Percentiles rank a stretch among this genome's conserved stretches.
phyloP scores from a whole-genome alignment of 176 grass and related monocot genomes.

The Pontederia crassipes region DNA sequence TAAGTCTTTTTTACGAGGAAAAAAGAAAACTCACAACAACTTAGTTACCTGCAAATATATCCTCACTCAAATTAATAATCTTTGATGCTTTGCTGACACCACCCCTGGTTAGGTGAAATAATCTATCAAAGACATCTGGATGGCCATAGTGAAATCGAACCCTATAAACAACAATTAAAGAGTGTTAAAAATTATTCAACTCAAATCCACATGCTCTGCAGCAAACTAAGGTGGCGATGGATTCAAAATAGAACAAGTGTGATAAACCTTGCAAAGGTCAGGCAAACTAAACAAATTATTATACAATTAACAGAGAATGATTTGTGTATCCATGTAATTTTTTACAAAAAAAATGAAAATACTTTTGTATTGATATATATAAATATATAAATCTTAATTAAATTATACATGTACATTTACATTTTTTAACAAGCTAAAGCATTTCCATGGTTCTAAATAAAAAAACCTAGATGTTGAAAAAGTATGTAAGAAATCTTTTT shows the following conservation, averaged over 20 bases:
- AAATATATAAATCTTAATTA: too few relatives aligned
- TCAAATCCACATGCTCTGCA: not conserved
- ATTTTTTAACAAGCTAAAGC: too few relatives aligned
- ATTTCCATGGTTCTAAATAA: too few relatives aligned
- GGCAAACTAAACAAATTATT: not conserved
- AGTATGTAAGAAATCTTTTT: too few relatives aligned
- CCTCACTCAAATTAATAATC: constrained; percentile 97
- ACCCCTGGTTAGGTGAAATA: constrained; percentile 91
- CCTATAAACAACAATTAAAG: constrained; percentile 17
- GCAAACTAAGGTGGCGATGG: not conserved
- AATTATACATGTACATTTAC: too few relatives aligned
- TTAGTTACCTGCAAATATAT: constrained; percentile 76
- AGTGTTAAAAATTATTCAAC: not conserved
- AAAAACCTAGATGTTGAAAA: too few relatives aligned
- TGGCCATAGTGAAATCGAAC: constrained; percentile 97
- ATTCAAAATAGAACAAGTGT: not conserved
- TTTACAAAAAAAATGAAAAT: too few relatives aligned
- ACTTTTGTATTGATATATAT: too few relatives aligned
- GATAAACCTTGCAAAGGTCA: not conserved
- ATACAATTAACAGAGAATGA: too few relatives aligned
- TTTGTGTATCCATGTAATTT: too few relatives aligned
- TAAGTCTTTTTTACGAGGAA: not conserved
- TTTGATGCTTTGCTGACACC: constrained; percentile 95
- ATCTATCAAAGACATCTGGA: constrained; percentile 91
- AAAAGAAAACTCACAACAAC: not conserved